Evolutionary conservation across 768 basidiomycete genomes (phyloP).

Genomic region (Hydnomerulius pinastri): DNA sequence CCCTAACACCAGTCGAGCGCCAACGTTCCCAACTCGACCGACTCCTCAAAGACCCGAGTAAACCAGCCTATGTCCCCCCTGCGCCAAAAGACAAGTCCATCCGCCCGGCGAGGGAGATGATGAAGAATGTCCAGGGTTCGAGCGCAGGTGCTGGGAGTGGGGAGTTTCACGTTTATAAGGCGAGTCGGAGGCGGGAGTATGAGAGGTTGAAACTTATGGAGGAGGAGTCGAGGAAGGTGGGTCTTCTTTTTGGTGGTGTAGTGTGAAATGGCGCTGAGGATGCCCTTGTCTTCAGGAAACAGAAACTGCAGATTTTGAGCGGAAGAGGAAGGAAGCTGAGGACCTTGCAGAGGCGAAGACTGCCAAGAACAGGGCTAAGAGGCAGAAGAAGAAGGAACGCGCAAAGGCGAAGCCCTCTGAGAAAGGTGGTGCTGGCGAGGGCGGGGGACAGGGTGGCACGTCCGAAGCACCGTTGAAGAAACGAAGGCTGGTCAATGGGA

Average conservation of each 20-base stretch:
- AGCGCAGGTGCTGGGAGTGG: conserved; percentile 97
- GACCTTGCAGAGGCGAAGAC: conserved; percentile 83
- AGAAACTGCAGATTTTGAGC: conserved; percentile 72
- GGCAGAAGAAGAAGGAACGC: conserved; percentile 89
- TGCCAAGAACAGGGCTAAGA: conserved; percentile 90
- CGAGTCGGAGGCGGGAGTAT: conserved; percentile 90
- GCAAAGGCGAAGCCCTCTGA: conserved; percentile 46
- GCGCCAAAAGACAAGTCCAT: conserved; percentile 82
- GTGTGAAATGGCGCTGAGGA: background rate
- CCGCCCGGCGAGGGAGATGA: conserved; percentile 87
- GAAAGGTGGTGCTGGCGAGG: conserved; percentile 29
- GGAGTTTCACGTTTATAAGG: conserved; percentile 99
- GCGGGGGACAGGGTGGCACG: conserved; percentile 22
- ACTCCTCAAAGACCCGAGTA: conserved; percentile 87
- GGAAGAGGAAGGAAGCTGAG: conserved; percentile 68
- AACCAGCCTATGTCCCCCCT: conserved; percentile 77
- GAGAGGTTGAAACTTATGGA: conserved; percentile 91
- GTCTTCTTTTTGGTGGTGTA: conserved; percentile 16
- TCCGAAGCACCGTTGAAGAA: conserved; percentile 66
- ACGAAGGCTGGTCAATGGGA: conserved; percentile 76
- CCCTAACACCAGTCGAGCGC: conserved; percentile 49
- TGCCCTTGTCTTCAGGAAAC: conserved; percentile 59
- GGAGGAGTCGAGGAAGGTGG: conserved; percentile 75
- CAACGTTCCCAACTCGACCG: conserved; percentile 76
- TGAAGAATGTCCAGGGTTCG: conserved; percentile 99